Percentiles rank a stretch among this genome's conserved stretches.
These are phyloP conservation scores for Glycine latifolia DNA, from an alignment of 306 rosid genomes.

Conservation along the genomic window DNA sequence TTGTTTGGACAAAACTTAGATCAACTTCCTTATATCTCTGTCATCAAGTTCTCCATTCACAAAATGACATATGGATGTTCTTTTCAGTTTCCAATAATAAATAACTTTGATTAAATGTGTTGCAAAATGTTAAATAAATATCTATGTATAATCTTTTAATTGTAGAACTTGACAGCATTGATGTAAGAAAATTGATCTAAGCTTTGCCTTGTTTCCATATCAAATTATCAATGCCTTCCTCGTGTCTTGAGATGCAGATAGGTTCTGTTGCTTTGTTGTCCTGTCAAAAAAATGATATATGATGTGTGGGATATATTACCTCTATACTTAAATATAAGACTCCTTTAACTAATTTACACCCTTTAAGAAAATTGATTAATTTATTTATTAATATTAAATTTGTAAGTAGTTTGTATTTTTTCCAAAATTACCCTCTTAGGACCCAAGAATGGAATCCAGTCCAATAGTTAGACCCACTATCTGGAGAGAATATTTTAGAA, in stretches of 20 bases:
- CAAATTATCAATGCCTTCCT: slow-evolving; percentile 10
- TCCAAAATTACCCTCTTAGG: no score
- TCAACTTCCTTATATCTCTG: background rate
- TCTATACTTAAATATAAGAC: no score
- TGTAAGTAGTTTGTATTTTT: no score
- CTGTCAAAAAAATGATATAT: background rate
- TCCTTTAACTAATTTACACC: no score
- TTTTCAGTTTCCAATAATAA: background rate
- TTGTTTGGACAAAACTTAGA: background rate
- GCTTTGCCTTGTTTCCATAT: background rate
- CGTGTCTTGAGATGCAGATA: slow-evolving; percentile 1
- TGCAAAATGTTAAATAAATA: background rate
- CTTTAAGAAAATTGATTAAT: no score
- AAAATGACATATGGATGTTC: background rate
- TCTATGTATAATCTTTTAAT: background rate
- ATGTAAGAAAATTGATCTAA: background rate
- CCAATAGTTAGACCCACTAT: no score
- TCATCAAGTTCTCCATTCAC: background rate
- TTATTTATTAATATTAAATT: no score
- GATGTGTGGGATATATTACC: background rate
- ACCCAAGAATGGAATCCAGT: no score
- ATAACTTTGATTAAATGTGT: background rate
- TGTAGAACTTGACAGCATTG: background rate
- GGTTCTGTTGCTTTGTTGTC: background rate
- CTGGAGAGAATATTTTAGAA: no score